Base-by-base conservation (phyloP, 139 green algal species). In the Astrephomene gubernaculifera region DNA sequence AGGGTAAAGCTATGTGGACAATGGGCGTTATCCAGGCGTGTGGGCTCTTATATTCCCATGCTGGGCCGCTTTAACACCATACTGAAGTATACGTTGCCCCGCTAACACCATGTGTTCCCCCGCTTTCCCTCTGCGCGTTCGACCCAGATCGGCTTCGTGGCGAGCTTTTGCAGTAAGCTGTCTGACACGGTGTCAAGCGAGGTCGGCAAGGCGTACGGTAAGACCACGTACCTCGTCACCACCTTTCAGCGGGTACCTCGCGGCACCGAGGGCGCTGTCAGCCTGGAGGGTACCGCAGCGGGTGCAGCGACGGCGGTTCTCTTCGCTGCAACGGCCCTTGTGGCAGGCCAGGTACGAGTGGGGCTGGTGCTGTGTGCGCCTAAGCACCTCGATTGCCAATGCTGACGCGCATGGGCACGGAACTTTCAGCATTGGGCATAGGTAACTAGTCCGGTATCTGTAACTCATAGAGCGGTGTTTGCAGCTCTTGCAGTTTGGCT, bases 241-340 rank as follows among this genome's bases (percentile, higher is more conserved):
- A 97, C 81, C 24, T 88, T 98, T 64, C 76, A 93, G 67, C 74
- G 75, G 1, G 97, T 99, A 53, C 95, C 96, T 1, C 91, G 96
- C 17, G 97, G 97, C 27, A 99, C 97, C 2, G 97, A 99, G 81
- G 97, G 97, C 0, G 97, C 97, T 5, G 94, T 99, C 0, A 98
- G 94, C 81, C 29, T 95, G n/a, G 97, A 99, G 87, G 97, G 97
- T 1, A 99, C 97, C 0, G 38, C 89, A 0, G 97, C 96, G 5
- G 97, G 97, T 4, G 10, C 95, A 14, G 89, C 38, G 0, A 96
- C 96, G 22, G 94, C 94, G 4, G 54, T 92, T 0, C 41, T 89
- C 0, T 95, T 97, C 85, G 75, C 94, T 0, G 82, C 12, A 2
- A 14, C 95, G 0, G 92, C 93, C 10, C 14, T 94, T 12, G 79